Conservation (phyloP, 2,329 filamentous ascomycete species). For the Colletotrichum sp. region DNA sequence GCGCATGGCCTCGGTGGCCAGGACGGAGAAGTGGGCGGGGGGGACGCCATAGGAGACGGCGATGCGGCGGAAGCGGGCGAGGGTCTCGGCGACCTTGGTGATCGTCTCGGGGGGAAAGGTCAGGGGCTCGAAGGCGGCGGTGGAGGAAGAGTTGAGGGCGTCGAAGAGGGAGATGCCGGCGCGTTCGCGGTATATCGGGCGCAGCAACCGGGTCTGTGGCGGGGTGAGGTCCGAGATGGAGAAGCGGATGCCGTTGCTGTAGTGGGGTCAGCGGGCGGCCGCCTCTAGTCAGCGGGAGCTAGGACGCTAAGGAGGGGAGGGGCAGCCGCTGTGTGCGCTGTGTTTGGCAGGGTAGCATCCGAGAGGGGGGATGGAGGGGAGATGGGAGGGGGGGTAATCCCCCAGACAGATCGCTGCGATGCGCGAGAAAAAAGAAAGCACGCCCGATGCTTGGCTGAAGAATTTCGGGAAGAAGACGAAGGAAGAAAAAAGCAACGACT, state of each 20-base stretch:
- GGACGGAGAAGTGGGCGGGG: constrained; percentile 68
- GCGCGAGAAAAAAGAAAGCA: background rate
- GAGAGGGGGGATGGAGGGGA: background rate
- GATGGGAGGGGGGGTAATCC: background rate
- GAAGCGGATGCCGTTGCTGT: constrained; percentile 90
- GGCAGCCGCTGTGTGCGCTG: background rate
- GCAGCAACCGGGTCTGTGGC: constrained; percentile 73
- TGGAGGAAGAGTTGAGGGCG: constrained; percentile 63
- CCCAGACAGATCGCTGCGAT: background rate
- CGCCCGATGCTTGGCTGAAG: background rate
- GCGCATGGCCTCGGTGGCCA: constrained; percentile 90
- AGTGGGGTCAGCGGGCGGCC: background rate
- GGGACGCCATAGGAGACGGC: constrained; percentile 75
- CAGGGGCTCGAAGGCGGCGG: constrained; percentile 28
- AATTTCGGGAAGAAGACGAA: background rate
- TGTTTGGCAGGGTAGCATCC: constrained; percentile 12
- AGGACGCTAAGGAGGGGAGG: background rate
- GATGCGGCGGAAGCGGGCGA: constrained; percentile 74
- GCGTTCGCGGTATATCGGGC: constrained; percentile 79
- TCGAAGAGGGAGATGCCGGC: constrained; percentile 88
- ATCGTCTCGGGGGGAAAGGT: constrained; percentile 64
- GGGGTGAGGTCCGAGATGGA: constrained; percentile 84
- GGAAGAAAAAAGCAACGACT: background rate
- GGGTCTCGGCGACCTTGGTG: constrained; percentile 65
- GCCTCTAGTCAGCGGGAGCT: background rate